Percentiles rank a stretch among this genome's conserved stretches.
Evolutionary conservation across 2,329 filamentous ascomycete genomes (phyloP).

Genomic region (Dactylellina drechsleri): DNA sequence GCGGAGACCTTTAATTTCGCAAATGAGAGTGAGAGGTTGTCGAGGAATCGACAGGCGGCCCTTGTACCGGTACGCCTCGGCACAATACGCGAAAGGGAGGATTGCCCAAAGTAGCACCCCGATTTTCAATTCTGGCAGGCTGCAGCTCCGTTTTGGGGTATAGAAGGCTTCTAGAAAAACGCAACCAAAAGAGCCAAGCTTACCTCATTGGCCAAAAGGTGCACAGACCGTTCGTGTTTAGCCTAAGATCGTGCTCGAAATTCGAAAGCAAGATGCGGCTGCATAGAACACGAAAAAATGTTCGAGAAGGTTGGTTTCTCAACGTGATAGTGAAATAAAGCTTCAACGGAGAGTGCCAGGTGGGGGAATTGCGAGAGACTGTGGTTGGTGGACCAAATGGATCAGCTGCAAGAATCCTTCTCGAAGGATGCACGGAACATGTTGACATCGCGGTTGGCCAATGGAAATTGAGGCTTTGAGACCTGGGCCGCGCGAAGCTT

Average conservation of each 20-base stretch:
- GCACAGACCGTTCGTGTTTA: slow-evolving; percentile 42
- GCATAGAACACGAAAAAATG: slow-evolving; percentile 49
- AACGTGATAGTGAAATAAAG: slow-evolving; percentile 45
- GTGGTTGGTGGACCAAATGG: slow-evolving; percentile 20
- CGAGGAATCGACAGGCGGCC: slow-evolving; percentile 37
- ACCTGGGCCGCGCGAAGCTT: slow-evolving; percentile 8
- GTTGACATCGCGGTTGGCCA: slow-evolving; percentile 29
- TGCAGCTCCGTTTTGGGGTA: slow-evolving; percentile 43
- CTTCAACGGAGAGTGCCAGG: slow-evolving; percentile 23
- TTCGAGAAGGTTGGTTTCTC: slow-evolving; percentile 43
- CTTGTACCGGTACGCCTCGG: slow-evolving; percentile 55
- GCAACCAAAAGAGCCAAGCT: slow-evolving; percentile 26
- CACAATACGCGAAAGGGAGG: slow-evolving; percentile 54
- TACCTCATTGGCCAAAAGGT: slow-evolving; percentile 28
- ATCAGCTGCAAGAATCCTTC: slow-evolving; percentile 48
- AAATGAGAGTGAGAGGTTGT: slow-evolving; percentile 38
- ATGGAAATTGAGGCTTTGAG: slow-evolving; percentile 15
- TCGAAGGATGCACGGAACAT: slow-evolving; percentile 54
- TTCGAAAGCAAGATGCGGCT: slow-evolving; percentile 45
- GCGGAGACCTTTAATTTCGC: slow-evolving; percentile 54
- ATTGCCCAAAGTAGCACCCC: slow-evolving; percentile 52
- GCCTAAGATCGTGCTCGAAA: slow-evolving; percentile 39
- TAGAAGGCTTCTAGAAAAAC: slow-evolving; percentile 53
- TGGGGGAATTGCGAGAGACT: slow-evolving; percentile 36
- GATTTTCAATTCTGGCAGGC: slow-evolving; percentile 32